Evolutionary conservation across 208 protist genomes (phyloP), one percentile per base, ranked within the genome.

Genomic region (Trypanosoma caninum): DNA sequence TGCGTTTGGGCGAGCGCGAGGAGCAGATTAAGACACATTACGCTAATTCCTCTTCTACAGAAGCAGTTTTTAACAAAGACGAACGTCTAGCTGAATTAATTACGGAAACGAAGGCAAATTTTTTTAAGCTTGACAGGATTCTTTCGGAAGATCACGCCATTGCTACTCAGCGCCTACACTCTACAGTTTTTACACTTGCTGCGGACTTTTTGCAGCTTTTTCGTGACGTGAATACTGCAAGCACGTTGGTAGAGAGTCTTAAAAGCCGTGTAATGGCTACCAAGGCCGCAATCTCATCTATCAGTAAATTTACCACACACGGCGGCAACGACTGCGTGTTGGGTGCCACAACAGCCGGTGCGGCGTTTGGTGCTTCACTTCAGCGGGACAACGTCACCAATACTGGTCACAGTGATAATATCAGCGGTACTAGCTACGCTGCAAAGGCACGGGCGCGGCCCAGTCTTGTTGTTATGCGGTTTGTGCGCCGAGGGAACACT

Each of bases 181-280:
- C 68, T 30, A 70, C 80, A 8, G 88, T 94, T 40, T 94, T 92
- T 64, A 18, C 74, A 0, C 83, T 92, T 37, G 75, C 82, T 10
- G 80, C 80, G 33, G 80, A 84, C 72, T 94, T 94, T 59, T 50
- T 94, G 22, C 70, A 81, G 14, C 67, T 94, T 10, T 94, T 94
- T 53, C 76, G 83, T 55, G 84, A 94, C 51, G 88, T 94, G 9
- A 80, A 87, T 18, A 62, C 69, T 7, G 78, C 88, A 20, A 88
- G 80, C 37, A 62, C 68, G 10, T 71, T 91, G 18, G 84, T 92
- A 8, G 80, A 92, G 68, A 74, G 64, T 14, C 74, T 94, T 30
- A 94, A 94, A 71, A 68, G 72, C n/a, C 81, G 82, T 27, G 88
- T 94, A 54, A 84, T 92, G 59, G 75, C 76, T 52, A 94, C 80